Conservation (phyloP, 2,329 filamentous ascomycete genomes). For the Arthrinium puccinioides region DNA sequence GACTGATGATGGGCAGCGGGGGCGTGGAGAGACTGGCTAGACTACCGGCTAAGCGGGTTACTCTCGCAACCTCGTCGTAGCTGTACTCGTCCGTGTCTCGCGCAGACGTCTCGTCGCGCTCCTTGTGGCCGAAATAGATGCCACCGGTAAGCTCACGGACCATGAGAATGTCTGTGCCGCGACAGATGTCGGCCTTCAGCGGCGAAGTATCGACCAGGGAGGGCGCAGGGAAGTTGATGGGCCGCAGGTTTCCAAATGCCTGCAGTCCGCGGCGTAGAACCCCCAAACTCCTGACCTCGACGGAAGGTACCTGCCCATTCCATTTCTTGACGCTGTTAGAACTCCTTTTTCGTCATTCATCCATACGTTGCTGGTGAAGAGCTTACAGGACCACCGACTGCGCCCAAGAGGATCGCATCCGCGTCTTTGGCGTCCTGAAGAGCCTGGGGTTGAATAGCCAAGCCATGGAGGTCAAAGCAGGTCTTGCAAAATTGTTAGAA, state of each 20-base stretch:
- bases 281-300: neutral
- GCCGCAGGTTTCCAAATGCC: constrained; percentile 54
- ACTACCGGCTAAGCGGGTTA: constrained; percentile 60
- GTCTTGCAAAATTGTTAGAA: neutral
- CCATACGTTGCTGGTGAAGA: no score
- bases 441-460: neutral
- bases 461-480: neutral
- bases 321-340: no score
- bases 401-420: neutral
- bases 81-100: constrained; percentile 67
- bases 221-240: constrained; percentile 70
- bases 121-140: constrained; percentile 70
- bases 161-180: constrained; percentile 68
- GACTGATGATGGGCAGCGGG: constrained; percentile 36
- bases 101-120: constrained; percentile 46
- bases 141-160: constrained; percentile 70
- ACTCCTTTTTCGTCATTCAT: no score
- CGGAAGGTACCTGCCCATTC: neutral
- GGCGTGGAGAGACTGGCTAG: constrained; percentile 50
- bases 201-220: constrained; percentile 61
- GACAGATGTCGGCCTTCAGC: constrained; percentile 60
- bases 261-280: neutral
- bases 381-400: neutral
- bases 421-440: neutral
- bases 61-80: constrained; percentile 61